Conservation (phyloP, 163 green algal species). For the Chloroidium sp. region DNA sequence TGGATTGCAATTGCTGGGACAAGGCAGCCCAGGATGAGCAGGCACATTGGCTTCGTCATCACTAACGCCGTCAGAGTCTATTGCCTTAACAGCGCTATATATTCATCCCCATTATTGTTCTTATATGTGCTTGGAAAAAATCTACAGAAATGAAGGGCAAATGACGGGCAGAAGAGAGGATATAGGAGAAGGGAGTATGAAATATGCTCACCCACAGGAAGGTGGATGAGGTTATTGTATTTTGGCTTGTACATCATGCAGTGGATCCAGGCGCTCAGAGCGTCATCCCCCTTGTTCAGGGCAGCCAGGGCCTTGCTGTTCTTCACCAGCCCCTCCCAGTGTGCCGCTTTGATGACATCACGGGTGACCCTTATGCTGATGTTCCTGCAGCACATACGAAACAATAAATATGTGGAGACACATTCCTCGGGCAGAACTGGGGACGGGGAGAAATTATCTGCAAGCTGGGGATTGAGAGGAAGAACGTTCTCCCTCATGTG, state of each 20-base stretch:
- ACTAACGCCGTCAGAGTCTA: too few species aligned
- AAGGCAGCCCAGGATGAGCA: too few species aligned
- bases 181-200: too few species aligned
- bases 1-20: too few species aligned
- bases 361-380: constrained; percentile 54
- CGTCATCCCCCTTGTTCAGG: constrained; percentile 29
- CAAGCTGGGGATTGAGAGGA: background rate
- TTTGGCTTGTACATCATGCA: constrained; percentile 34
- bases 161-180: too few species aligned
- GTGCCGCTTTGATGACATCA: constrained; percentile 52
- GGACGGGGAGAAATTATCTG: background rate
- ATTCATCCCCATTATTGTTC: too few species aligned
- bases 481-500: background rate
- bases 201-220: background rate
- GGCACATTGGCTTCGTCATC: too few species aligned
- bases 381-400: constrained; percentile 38
- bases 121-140: too few species aligned
- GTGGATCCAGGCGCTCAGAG: constrained; percentile 35
- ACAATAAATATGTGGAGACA: background rate
- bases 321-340: constrained; percentile 35
- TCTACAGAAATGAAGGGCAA: too few species aligned
- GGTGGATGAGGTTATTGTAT: constrained; percentile 13
- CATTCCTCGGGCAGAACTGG: background rate
- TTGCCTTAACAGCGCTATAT: too few species aligned
- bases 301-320: constrained; percentile 20